Conservation (phyloP, 2,329 filamentous ascomycete genomes). For the Arthrobotrys conoides region DNA sequence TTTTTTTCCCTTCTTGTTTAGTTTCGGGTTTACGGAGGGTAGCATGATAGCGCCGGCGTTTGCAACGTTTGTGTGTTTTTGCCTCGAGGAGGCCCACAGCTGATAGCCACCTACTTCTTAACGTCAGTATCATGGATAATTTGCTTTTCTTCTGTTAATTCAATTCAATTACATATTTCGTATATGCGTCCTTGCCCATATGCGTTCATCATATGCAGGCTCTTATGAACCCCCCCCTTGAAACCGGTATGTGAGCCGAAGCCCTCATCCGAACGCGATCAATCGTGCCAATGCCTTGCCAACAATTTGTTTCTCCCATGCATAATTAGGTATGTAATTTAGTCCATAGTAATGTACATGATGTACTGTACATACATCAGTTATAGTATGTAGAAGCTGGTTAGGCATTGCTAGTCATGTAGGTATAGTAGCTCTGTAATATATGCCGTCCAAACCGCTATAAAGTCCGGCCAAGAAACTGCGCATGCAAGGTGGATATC, state of each 20-base stretch:
- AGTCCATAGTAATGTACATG: no score
- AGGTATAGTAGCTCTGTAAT: conserved; percentile 8
- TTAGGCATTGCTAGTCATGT: background rate
- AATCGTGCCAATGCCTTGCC: conserved; percentile 4
- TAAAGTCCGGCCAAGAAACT: conserved; percentile 20
- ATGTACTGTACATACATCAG: no score
- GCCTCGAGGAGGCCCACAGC: conserved; percentile 3
- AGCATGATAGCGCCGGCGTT: conserved; percentile 19
- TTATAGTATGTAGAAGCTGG: conserved; percentile 1
- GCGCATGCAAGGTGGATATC: conserved; percentile 19
- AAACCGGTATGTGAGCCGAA: conserved; percentile 46
- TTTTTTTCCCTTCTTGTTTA: background rate
- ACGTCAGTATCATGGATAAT: conserved; percentile 21
- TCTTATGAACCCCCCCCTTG: conserved; percentile 21
- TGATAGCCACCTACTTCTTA: conserved; percentile 26
- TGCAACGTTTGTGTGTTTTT: conserved; percentile 1
- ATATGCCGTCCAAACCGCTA: conserved; percentile 7
- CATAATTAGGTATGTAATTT: no score
- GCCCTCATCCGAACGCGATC: conserved; percentile 42
- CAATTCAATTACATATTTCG: background rate
- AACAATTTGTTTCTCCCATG: conserved; percentile 10
- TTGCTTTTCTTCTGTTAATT: conserved; percentile 6
- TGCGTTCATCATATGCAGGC: conserved; percentile 19
- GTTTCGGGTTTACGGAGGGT: conserved; percentile 10
- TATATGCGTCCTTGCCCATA: background rate